phyloP scores from a whole-genome alignment of 2,329 filamentous ascomycete genomes.

The Emergomyces orientalis region DNA sequence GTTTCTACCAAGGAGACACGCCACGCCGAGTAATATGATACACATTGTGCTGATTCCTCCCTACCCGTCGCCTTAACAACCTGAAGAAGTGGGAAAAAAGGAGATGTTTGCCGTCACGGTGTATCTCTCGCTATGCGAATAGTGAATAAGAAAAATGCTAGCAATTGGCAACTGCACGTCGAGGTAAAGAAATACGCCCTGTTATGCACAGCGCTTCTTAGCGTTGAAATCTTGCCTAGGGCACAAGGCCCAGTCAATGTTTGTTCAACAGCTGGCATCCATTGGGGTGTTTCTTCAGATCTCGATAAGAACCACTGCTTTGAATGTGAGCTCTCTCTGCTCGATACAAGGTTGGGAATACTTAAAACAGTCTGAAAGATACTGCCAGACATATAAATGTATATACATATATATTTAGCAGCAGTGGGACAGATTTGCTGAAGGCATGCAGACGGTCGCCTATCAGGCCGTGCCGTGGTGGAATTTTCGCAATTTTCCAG shows the following conservation, averaged over 20 bases:
- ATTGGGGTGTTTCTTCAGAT: no score
- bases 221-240: background rate
- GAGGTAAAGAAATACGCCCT: slow-evolving; percentile 1
- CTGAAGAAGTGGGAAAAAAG: no score
- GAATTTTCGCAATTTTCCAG: background rate
- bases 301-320: no score
- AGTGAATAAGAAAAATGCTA: background rate
- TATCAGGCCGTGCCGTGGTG: background rate
- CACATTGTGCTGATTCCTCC: background rate
- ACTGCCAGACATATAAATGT: background rate
- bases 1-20: background rate
- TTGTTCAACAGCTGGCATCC: background rate
- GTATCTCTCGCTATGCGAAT: background rate
- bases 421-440: no score
- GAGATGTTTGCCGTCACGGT: background rate
- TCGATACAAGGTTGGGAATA: background rate
- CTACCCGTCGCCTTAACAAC: background rate
- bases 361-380: background rate
- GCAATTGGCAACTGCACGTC: background rate
- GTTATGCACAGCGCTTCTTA: slow-evolving; percentile 4
- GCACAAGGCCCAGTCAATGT: background rate
- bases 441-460: background rate
- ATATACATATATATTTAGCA: no score
- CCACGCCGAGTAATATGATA: background rate
- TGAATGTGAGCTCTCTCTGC: background rate